Conservation (phyloP, 2,329 filamentous ascomycete species). For the Ophiosphaerella narmari region DNA sequence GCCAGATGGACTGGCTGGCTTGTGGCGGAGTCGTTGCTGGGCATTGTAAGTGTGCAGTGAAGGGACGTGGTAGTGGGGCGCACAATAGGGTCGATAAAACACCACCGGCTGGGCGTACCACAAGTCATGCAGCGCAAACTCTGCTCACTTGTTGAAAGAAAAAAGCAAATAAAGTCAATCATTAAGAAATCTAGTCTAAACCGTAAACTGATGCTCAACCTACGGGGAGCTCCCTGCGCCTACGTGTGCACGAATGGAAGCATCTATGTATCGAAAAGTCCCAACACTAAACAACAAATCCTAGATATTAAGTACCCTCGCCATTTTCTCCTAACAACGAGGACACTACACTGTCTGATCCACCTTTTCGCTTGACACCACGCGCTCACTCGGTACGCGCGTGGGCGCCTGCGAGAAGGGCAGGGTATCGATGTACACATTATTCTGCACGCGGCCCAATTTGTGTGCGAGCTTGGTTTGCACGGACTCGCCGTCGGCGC, state of each 20-base stretch:
- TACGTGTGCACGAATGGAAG: conserved; percentile 16
- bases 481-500: conserved; percentile 31
- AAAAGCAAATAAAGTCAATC: not conserved
- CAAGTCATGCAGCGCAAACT: no score
- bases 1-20: no score
- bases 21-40: no score
- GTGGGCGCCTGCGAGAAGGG: conserved; percentile 28
- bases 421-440: conserved; percentile 3
- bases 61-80: no score
- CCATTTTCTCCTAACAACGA: no score
- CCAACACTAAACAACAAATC: no score
- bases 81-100: no score
- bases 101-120: no score
- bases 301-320: no score
- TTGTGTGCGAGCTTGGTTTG: conserved; percentile 18
- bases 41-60: no score
- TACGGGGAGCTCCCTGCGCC: conserved; percentile 37
- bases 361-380: conserved; percentile 18
- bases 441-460: conserved; percentile 14
- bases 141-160: not conserved
- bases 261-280: no score
- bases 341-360: not conserved
- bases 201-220: conserved; percentile 40
- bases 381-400: conserved; percentile 22
- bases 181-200: not conserved